phyloP scores from a whole-genome alignment of 306 rosid species.

The Spatholobus suberectus region DNA sequence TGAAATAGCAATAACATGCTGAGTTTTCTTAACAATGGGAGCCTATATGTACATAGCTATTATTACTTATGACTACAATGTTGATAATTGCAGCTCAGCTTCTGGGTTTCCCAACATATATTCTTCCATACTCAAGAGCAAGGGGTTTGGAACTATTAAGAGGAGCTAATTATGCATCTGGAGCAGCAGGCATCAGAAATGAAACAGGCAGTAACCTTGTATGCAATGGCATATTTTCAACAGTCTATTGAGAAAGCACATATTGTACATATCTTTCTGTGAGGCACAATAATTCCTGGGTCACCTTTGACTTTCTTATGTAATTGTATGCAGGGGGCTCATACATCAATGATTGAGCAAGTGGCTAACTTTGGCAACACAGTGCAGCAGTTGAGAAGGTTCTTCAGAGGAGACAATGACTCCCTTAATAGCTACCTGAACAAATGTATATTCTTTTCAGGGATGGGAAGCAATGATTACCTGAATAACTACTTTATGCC shows the following conservation, averaged over 20 bases:
- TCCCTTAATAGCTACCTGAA: slow-evolving; percentile 58
- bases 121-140: slow-evolving; percentile 74
- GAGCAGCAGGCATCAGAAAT: slow-evolving; percentile 86
- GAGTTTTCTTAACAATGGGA: not conserved
- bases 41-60: not conserved
- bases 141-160: slow-evolving; percentile 70
- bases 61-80: not conserved
- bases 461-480: slow-evolving; percentile 95
- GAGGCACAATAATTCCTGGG: not conserved
- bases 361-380: slow-evolving; percentile 65
- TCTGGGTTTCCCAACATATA: slow-evolving; percentile 67
- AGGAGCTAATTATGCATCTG: slow-evolving; percentile 91
- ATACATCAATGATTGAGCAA: slow-evolving; percentile 75
- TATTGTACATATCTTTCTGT: not conserved
- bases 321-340: slow-evolving; percentile 67
- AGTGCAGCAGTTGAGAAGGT: slow-evolving; percentile 64
- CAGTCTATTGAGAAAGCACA: not conserved
- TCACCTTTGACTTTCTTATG: not conserved
- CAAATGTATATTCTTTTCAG: slow-evolving; percentile 77
- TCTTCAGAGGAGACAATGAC: slow-evolving; percentile 69
- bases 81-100: slow-evolving; percentile 72
- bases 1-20: not conserved
- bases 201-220: slow-evolving; percentile 93
- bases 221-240: not conserved
- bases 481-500: slow-evolving; percentile 92